phyloP scores from a whole-genome alignment of 2,329 filamentous ascomycete species.

The Aspergillus aculeatinus region DNA sequence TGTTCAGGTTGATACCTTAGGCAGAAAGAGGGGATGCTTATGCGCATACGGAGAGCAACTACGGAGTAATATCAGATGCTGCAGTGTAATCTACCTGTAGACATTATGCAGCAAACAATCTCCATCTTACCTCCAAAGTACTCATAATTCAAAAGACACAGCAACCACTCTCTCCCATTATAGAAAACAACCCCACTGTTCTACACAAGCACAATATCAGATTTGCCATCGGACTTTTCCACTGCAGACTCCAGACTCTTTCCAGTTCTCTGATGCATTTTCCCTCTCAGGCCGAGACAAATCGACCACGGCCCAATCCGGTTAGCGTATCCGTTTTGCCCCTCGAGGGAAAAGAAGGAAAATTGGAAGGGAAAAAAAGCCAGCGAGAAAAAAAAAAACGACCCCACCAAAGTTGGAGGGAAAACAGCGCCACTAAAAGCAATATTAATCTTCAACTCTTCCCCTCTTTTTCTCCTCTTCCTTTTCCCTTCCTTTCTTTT shows the following conservation, averaged over 20 bases:
- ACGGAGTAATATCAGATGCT: background rate
- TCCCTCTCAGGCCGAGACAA: constrained; percentile 9
- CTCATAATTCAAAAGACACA: no score
- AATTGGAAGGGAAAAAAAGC: background rate
- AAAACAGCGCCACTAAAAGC: constrained; percentile 20
- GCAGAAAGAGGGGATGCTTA: background rate
- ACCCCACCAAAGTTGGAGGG: constrained; percentile 22
- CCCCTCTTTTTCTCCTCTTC: constrained; percentile 28
- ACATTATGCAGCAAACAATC: no score
- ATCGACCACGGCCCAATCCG: constrained; percentile 11
- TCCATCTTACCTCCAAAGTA: no score
- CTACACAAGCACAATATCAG: no score
- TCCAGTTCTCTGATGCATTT: no score
- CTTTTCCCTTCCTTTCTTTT: constrained; percentile 25
- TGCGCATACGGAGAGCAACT: background rate
- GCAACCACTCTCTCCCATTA: no score
- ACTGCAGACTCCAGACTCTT: no score
- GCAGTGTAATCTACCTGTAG: background rate
- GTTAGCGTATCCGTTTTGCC: constrained; percentile 17
- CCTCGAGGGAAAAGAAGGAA: constrained; percentile 13
- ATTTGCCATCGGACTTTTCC: background rate
- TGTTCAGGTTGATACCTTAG: background rate
- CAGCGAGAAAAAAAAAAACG: constrained; percentile 15
- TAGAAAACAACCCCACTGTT: no score
- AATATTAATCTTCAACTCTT: constrained; percentile 32